Evolutionary conservation across 176 grass and related monocot genomes (phyloP), one percentile per base, ranked within the genome.

Genomic region (Microstegium vimineum): DNA sequence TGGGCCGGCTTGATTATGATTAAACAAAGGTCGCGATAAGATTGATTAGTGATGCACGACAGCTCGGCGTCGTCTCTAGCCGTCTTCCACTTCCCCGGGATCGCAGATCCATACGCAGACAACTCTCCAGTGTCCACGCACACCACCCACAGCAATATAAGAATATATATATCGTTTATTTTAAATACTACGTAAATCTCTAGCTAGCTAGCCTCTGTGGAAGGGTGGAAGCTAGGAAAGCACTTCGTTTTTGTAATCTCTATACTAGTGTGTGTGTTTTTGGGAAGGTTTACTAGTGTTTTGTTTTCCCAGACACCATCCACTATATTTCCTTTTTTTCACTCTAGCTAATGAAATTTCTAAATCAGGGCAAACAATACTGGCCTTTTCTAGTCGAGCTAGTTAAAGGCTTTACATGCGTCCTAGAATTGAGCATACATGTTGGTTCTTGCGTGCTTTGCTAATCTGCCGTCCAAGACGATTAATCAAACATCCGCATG

Each of bases 1-100:
- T 63, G 34, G 26, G n/a, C n/a, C n/a, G 59, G 61, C 10, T 4
- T 33, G 64, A 76, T 65, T 65, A 71, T 20, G n/a, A 62, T 62
- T 62, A 63, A 82, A 78, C 73, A 82, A 90, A 2, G 8, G 56
- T 49, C 45, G 1, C 42, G 78, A 78, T 82, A 82, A 78, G 57
- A 68, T 86, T 78, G 82, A 61, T 78, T 67, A 86, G 46, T 67
- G 57, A 73, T 67, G 83, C 66, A 47, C 67, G 30, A 82, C 67
- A 82, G 60, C 83, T 37, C 61, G 73, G 45, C 47, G 37, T 41
- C 73, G 41, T 86, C 46, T 31, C 30, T 62, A 71, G 34, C 26
- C 43, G 3, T 8, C 35, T 54, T 79, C 18, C 51, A 6, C 49
- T 72, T 66, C 47, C 64, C 26, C 56, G 33, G 73, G 54, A 76